Percentiles rank a stretch among this genome's conserved stretches.
These are phyloP conservation scores for Tribonema minus DNA, from an alignment of 108 stramenopile genomes.

Conservation along the genomic window DNA sequence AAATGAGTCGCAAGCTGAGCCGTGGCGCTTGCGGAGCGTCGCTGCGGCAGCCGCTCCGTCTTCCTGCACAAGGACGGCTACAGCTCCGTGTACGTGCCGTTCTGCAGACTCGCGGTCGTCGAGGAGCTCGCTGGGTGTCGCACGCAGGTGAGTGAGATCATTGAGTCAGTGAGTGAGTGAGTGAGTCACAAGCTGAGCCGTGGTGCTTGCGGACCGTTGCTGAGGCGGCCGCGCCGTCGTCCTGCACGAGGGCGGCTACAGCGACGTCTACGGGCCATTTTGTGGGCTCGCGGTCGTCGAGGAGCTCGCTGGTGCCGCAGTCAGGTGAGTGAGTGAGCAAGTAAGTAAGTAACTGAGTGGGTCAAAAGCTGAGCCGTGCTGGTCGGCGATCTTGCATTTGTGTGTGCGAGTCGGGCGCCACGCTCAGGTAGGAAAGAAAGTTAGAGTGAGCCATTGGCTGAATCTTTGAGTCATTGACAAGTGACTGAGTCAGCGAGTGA, in stretches of 20 bases:
- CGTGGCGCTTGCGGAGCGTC: not conserved
- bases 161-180: no score
- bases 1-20: no score
- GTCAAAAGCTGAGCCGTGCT: no score
- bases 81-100: not conserved
- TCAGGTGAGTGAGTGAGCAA: no score
- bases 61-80: not conserved
- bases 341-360: no score
- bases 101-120: slow-evolving; percentile 9
- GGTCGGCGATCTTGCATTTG: not conserved
- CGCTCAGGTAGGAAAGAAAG: no score
- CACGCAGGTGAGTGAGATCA: no score
- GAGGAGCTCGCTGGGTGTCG: slow-evolving; percentile 43
- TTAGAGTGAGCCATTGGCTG: no score
- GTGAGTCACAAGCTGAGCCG: no score
- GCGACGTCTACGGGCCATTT: slow-evolving; percentile 7
- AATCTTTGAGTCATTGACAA: no score
- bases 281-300: slow-evolving; percentile 33
- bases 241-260: not conserved
- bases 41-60: not conserved
- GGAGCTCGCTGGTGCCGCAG: slow-evolving; percentile 30
- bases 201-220: not conserved
- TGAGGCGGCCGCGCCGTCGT: not conserved
- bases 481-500: no score
- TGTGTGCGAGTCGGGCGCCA: no score